These are phyloP conservation scores for Odontarrhena argentea DNA, from an alignment of 345 rosid genomes.

Conservation along the genomic window DNA sequence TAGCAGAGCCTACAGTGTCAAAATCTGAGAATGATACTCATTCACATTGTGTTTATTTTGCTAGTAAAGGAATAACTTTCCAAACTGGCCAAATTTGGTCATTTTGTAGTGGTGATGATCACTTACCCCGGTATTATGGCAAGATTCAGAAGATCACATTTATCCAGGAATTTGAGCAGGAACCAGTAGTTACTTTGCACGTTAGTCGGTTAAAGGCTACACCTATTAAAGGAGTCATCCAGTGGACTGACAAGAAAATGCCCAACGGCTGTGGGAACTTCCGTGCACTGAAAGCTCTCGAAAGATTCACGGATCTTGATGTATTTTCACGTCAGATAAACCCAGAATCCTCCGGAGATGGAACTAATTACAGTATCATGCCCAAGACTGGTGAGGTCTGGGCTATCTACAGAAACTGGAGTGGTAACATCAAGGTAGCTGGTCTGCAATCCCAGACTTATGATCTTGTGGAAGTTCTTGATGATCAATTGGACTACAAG, in stretches of 20 bases:
- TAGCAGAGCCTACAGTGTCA: conserved; percentile 13
- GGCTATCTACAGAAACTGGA: conserved; percentile 78
- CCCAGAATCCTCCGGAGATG: conserved; percentile 44
- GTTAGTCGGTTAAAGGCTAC: conserved; percentile 68
- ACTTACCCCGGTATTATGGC: conserved; percentile 79
- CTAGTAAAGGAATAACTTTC: conserved; percentile 48
- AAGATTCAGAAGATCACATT: conserved; percentile 51
- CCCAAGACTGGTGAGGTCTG: conserved; percentile 69
- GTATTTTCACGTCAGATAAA: conserved; percentile 59
- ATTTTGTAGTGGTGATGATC: conserved; percentile 52
- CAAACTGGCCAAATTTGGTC: conserved; percentile 72
- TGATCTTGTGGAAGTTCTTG: conserved; percentile 59
- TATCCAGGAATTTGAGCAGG: conserved; percentile 19
- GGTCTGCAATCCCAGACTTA: conserved; percentile 50
- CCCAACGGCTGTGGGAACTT: conserved; percentile 73
- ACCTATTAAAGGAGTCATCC: conserved; percentile 45
- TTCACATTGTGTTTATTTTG: neutral
- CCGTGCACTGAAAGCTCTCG: conserved; percentile 40
- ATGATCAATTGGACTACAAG: conserved; percentile 29
- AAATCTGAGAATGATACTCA: neutral
- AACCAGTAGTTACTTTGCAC: conserved; percentile 49
- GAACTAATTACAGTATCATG: conserved; percentile 47
- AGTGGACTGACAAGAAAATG: conserved; percentile 52
- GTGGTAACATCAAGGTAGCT: conserved; percentile 35
- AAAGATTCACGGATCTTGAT: conserved; percentile 37